Percentiles rank a stretch among this genome's conserved stretches.
These are phyloP conservation scores for Penicillium verhagenii DNA, from an alignment of 495 filamentous ascomycete species.

Conservation along the genomic window DNA sequence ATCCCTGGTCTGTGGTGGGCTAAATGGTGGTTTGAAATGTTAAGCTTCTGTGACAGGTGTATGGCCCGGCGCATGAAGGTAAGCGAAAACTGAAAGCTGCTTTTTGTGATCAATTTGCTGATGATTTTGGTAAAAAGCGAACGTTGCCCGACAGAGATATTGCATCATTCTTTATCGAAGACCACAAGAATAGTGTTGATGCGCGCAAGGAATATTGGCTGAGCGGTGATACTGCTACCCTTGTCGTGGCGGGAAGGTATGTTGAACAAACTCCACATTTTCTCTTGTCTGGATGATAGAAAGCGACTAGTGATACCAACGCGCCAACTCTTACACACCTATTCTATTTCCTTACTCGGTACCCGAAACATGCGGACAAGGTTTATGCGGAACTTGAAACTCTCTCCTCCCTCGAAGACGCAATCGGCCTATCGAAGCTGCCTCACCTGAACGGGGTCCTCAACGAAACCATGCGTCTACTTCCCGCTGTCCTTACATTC, in stretches of 20 bases:
- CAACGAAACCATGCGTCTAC: slow-evolving; percentile 51
- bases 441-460: slow-evolving; percentile 47
- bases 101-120: background rate
- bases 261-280: background rate
- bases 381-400: slow-evolving; percentile 13
- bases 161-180: slow-evolving; percentile 25
- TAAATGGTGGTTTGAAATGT: slow-evolving; percentile 18
- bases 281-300: too few relatives aligned
- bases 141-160: slow-evolving; percentile 19
- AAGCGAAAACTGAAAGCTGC: background rate
- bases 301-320: slow-evolving; percentile 14
- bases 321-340: slow-evolving; percentile 12
- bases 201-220: slow-evolving; percentile 14
- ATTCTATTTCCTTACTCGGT: slow-evolving; percentile 15
- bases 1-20: slow-evolving; percentile 13
- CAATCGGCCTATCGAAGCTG: slow-evolving; percentile 30
- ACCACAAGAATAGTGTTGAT: slow-evolving; percentile 15
- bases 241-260: slow-evolving; percentile 21
- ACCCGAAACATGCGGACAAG: slow-evolving; percentile 7
- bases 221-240: slow-evolving; percentile 20
- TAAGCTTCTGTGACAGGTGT: slow-evolving; percentile 20
- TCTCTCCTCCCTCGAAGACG: slow-evolving; percentile 5
- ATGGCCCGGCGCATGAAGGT: slow-evolving; percentile 31
- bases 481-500: slow-evolving; percentile 43
- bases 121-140: background rate